Percentiles rank a stretch among this genome's conserved stretches.
Evolutionary conservation across 2,329 filamentous ascomycete species (phyloP).

Genomic region (Elsinoe australis): DNA sequence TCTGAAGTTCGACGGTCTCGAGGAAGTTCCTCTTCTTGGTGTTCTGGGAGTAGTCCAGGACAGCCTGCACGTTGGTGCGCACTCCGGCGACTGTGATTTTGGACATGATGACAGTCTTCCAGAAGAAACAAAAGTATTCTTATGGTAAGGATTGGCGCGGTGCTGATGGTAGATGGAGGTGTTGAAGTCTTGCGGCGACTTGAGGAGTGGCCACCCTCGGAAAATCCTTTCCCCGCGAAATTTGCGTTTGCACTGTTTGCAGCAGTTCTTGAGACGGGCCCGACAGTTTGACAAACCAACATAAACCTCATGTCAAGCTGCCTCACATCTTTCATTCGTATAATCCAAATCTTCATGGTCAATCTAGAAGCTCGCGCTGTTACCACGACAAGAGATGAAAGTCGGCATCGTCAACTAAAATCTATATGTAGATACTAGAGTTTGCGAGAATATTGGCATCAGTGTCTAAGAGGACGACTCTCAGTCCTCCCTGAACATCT

Average conservation of each 20-base stretch:
- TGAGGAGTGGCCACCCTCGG: neutral
- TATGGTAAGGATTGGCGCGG: slow-evolving; percentile 19
- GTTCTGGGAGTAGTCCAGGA: slow-evolving; percentile 74
- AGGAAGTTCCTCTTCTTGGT: slow-evolving; percentile 38
- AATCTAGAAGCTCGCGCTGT: too few relatives aligned
- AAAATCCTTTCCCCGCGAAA: slow-evolving; percentile 2
- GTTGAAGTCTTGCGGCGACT: slow-evolving; percentile 15
- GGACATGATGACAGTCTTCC: slow-evolving; percentile 52
- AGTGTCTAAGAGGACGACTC: too few relatives aligned
- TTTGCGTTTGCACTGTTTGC: neutral
- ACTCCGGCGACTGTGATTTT: slow-evolving; percentile 89
- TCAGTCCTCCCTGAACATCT: too few relatives aligned
- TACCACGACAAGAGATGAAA: too few relatives aligned
- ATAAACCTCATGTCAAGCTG: too few relatives aligned
- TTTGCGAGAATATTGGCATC: too few relatives aligned
- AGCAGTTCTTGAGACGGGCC: neutral
- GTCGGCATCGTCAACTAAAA: too few relatives aligned
- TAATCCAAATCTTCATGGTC: too few relatives aligned
- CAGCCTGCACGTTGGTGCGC: slow-evolving; percentile 84
- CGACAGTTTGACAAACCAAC: too few relatives aligned
- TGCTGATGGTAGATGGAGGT: neutral
- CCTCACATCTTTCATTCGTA: too few relatives aligned
- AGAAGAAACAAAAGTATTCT: slow-evolving; percentile 38
- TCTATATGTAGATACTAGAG: too few relatives aligned
- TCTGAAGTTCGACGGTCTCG: slow-evolving; percentile 53